Percentiles rank a stretch among this genome's conserved stretches.
Conservation (phyloP, 164 flowering plant genomes). For the Magnolia officinalis region DNA sequence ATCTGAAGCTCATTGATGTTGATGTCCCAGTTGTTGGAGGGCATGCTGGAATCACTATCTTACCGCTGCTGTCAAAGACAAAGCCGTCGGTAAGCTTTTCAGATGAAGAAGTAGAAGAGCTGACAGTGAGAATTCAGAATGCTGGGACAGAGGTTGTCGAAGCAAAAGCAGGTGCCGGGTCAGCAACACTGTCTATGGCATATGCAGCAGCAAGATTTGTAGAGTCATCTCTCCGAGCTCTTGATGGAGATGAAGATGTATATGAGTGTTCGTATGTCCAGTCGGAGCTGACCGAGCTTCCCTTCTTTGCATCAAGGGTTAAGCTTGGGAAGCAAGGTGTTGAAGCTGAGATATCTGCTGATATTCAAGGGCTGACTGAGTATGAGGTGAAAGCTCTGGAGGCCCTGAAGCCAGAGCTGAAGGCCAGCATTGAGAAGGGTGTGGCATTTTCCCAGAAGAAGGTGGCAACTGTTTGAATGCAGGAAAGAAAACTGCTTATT, state of each 20-base stretch:
- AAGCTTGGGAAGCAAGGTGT: slow-evolving; percentile 18
- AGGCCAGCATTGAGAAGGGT: slow-evolving; percentile 23
- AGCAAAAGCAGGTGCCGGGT: slow-evolving; percentile 18
- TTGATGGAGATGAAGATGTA: slow-evolving; percentile 16
- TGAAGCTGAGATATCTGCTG: slow-evolving; percentile 13
- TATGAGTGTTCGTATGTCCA: slow-evolving; percentile 12
- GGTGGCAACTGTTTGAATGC: neutral
- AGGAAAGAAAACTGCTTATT: neutral
- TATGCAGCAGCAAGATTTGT: slow-evolving; percentile 21
- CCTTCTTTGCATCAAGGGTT: slow-evolving; percentile 18
- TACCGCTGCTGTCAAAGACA: slow-evolving; percentile 13
- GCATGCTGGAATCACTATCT: slow-evolving; percentile 19
- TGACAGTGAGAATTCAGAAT: slow-evolving; percentile 19
- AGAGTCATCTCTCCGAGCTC: slow-evolving; percentile 15
- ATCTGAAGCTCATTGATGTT: slow-evolving; percentile 15
- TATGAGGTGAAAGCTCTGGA: slow-evolving; percentile 18
- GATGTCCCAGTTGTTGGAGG: slow-evolving; percentile 15
- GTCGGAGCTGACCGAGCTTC: slow-evolving; percentile 12
- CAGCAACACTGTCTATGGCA: slow-evolving; percentile 20
- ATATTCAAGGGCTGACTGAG: slow-evolving; percentile 18
- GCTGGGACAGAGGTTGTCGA: slow-evolving; percentile 20
- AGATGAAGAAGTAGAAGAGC: slow-evolving; percentile 13
- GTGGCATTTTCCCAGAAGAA: slow-evolving; percentile 16
- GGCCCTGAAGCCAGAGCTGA: slow-evolving; percentile 18
- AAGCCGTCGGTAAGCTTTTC: slow-evolving; percentile 14